A percentile compares a stretch with the other conserved stretches of the same genome.
Conservation (phyloP, 768 basidiomycete species). For the Omphalotus guepiniiformis region DNA sequence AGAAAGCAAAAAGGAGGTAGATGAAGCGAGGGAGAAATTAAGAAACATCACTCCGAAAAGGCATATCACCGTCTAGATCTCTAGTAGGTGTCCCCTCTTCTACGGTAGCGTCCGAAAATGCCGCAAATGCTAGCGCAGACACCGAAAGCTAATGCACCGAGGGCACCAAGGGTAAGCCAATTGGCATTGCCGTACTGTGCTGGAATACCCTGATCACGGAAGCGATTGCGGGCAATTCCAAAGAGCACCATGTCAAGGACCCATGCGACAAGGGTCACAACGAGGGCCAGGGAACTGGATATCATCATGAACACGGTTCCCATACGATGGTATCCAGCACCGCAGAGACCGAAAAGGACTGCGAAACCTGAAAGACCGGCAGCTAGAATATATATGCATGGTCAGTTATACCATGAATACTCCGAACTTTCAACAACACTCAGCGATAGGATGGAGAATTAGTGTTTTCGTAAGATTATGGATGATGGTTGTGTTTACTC, state of each 20-base stretch:
- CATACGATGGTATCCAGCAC: constrained; percentile 55
- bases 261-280: constrained; percentile 65
- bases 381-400: constrained; percentile 28
- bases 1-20: no score
- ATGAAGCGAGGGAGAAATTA: no score
- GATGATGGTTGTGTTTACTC: constrained; percentile 48
- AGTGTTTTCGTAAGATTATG: constrained; percentile 70
- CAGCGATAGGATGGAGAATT: constrained; percentile 79
- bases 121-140: constrained; percentile 66
- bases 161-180: constrained; percentile 77
- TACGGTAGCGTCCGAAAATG: constrained; percentile 62
- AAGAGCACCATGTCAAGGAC: constrained; percentile 81
- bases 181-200: constrained; percentile 75
- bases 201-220: constrained; percentile 41
- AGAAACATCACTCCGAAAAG: no score
- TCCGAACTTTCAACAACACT: constrained; percentile 16
- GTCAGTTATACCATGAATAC: background rate
- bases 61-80: background rate
- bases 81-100: constrained; percentile 16
- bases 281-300: constrained; percentile 56
- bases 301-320: constrained; percentile 81
- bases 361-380: constrained; percentile 65
- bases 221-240: constrained; percentile 58
- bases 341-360: constrained; percentile 65
- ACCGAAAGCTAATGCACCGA: constrained; percentile 56